These are phyloP conservation scores for Globisporangium barbulae DNA, from an alignment of 352 stramenopile species.

Conservation along the genomic window DNA sequence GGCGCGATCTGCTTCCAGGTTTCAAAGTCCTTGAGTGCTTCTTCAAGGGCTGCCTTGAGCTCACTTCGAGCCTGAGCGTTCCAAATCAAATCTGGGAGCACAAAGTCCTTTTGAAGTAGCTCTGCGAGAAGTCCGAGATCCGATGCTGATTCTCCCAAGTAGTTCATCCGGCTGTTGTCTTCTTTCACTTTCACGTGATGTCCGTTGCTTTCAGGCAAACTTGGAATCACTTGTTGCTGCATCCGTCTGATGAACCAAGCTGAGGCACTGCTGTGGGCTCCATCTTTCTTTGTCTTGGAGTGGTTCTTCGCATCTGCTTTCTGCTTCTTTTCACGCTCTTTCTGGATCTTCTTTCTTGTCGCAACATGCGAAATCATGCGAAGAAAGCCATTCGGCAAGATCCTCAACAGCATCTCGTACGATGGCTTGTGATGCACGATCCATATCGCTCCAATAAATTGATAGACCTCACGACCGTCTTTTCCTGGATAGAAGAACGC, in stretches of 20 bases:
- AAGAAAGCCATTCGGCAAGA: constrained; percentile 72
- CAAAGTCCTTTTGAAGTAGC: constrained; percentile 68
- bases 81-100: constrained; percentile 81
- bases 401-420: constrained; percentile 58
- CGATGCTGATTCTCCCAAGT: constrained; percentile 61
- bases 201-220: constrained; percentile 29
- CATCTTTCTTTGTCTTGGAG: constrained; percentile 27
- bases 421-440: constrained; percentile 71
- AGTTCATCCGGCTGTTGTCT: constrained; percentile 61
- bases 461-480: constrained; percentile 61
- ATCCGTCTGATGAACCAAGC: constrained; percentile 73
- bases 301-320: constrained; percentile 27
- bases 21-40: constrained; percentile 47
- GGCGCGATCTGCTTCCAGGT: constrained; percentile 29
- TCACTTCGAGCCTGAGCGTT: constrained; percentile 54
- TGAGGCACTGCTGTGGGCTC: constrained; percentile 14
- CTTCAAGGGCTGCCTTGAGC: constrained; percentile 44
- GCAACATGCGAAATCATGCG: constrained; percentile 64
- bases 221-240: constrained; percentile 50
- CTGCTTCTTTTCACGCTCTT: constrained; percentile 35
- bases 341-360: constrained; percentile 59
- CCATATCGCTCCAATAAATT: constrained; percentile 76
- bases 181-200: constrained; percentile 32
- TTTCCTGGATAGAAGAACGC: constrained; percentile 65
- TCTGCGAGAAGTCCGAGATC: constrained; percentile 65